Percentiles rank a stretch among this genome's conserved stretches.
Evolutionary conservation across 2,329 filamentous ascomycete genomes (phyloP).

Genomic region (Xylariales sp.): DNA sequence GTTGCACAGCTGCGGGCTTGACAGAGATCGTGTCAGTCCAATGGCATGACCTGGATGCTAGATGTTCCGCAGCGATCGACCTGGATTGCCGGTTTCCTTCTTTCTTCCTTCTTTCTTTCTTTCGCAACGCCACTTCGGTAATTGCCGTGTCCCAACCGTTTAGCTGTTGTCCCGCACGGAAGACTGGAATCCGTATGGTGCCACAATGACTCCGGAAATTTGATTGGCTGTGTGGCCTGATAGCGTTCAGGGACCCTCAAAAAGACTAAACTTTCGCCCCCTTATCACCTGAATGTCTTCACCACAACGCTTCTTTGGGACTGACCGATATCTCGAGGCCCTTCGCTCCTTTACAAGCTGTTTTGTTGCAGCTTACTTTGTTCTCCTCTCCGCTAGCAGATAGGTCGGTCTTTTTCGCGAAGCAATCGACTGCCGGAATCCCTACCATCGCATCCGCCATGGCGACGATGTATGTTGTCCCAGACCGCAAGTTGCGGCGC

Average conservation of each 20-base stretch:
- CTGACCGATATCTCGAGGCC: not conserved
- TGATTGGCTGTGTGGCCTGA: not conserved
- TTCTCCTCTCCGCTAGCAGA: no score
- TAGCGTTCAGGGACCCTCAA: not conserved
- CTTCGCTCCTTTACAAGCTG: slow-evolving; percentile 5
- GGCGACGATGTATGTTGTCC: slow-evolving; percentile 28
- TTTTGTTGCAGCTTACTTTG: not conserved
- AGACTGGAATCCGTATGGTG: slow-evolving; percentile 5
- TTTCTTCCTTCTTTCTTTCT: no score
- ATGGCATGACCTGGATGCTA: no score
- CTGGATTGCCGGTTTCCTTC: no score
- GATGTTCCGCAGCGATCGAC: no score
- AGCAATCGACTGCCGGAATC: no score
- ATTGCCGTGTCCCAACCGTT: no score
- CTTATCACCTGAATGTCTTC: slow-evolving; percentile 4
- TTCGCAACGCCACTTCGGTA: no score
- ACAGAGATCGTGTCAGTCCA: no score
- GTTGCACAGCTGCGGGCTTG: no score
- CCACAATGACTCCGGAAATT: slow-evolving; percentile 3
- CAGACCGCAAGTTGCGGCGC: slow-evolving; percentile 4
- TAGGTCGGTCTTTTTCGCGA: no score
- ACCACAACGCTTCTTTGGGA: not conserved
- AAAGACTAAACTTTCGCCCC: slow-evolving; percentile 1
- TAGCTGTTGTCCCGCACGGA: no score
- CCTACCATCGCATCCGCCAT: slow-evolving; percentile 13